Conservation (phyloP, 306 rosid species). For the Cucumis sativus region DNA sequence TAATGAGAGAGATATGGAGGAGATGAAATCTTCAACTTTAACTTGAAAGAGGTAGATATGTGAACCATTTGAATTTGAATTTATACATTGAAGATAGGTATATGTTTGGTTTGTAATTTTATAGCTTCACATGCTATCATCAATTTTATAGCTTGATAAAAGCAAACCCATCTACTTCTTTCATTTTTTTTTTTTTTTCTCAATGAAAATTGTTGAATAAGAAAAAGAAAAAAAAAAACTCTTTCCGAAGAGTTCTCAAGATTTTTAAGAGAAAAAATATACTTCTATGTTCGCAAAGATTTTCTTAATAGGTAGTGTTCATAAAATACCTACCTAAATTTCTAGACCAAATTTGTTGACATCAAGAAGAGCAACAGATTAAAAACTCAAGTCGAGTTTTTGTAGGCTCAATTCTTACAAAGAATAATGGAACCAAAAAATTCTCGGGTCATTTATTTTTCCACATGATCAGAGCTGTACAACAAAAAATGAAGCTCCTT, state of each 20-base stretch:
- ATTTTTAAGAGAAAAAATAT: no score
- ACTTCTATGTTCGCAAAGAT: no score
- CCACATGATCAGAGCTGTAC: conserved; percentile 4
- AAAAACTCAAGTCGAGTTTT: not conserved
- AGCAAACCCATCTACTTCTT: not conserved
- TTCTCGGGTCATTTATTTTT: not conserved
- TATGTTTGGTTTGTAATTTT: no score
- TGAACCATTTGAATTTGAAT: not conserved
- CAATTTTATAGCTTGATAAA: not conserved
- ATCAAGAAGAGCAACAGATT: not conserved
- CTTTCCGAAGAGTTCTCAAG: no score
- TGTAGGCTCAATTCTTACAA: not conserved
- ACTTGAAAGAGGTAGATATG: no score
- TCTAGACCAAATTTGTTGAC: not conserved
- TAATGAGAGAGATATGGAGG: no score
- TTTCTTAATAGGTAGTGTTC: not conserved
- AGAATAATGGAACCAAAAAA: conserved; percentile 1
- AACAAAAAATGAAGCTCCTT: not conserved
- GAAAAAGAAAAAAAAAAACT: no score
- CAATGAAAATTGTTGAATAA: no score
- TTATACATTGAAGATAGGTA: no score
- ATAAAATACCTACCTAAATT: not conserved
- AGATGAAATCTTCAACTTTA: no score
- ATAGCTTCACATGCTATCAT: no score
- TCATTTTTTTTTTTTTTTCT: no score